Base-by-base conservation (phyloP, 805 yeast species). In the Ogataea corticis region DNA sequence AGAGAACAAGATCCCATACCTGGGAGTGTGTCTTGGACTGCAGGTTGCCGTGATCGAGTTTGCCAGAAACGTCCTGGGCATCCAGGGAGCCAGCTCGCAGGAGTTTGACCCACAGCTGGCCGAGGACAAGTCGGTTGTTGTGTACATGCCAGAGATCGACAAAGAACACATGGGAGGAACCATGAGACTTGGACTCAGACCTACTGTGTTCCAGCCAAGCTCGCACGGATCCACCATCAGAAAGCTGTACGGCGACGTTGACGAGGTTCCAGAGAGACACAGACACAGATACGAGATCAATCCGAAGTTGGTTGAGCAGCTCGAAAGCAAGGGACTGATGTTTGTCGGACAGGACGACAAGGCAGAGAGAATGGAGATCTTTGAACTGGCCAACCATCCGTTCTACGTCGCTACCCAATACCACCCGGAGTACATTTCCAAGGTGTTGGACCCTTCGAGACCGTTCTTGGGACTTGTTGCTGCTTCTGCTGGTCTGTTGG, bases 141-240 rank as follows among this genome's bases (percentile, higher is more conserved):
- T 94, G 39, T 94, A 89, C 74, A 94, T 94, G 99, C 99, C 99
- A 35, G 99, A 94, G 69, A 90, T 92, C 51, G 96, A 90, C 70
- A 92, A 90, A 73, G 83, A 86, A 57, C 89, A 88, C 66, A 78
- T 94, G 75, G 99, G 99, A 53, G 99, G 99, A 56, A 92, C 98
- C 41, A 94, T 94, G 99, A 85, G 99, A 75, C 79, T 94, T 57
- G 99, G 99, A 58, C 76, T 89, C 54, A 90, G 97, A 70, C 82
- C 91, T 55, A 90, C 98, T 32, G 79, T 77, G 53, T 94, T 94
- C 76, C 83, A 80, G 59, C 71, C 71, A 14, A 80, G 75, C 51
- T 69, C 87, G 38, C 84, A 84, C 52, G 32, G 30, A 31, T 79
- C 88, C 38, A 76, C 73, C 52, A 79, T 94, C 59, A 82, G 87